Base-by-base conservation (phyloP, 1,284 basidiomycete genomes). In the Leucoagaricus sp. region DNA sequence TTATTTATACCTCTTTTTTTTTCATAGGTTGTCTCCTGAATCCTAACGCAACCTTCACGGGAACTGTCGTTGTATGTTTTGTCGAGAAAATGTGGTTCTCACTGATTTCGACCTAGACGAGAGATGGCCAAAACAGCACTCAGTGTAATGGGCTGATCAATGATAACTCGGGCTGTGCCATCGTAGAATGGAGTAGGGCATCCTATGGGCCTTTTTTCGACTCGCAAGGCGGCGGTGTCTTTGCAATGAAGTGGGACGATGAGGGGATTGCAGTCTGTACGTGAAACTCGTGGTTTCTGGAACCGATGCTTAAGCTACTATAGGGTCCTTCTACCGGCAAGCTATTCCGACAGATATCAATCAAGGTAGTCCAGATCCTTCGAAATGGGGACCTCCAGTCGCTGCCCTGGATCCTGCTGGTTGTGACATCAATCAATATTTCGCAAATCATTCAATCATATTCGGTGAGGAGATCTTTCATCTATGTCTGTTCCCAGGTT, bases 161-260 rank as follows among this genome's bases (percentile, higher is more conserved):
- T 63, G 67, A 67, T 49, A 87, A 87, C 64, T 70, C 83, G 6
- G 89, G 88, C 9, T 92, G 88, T 65, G 85, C 84, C 40, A 75
- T 89, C 53, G 80, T 76, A 1, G 87, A 91, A 65, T 83, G 82
- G 77, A 86, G 83, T 64, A 75, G 78, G 19, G 82, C 83, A 6
- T 88, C 87, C 0, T 92, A 87, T 67, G 89, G 88, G 0, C 80
- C 83, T 12, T 78, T 76, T n/a, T 89, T 90, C 66, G 87, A 89
- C 63, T 76, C 76, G 0, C 79, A 79, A 60, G 86, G 86, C 3
- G 89, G 89, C 12, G 89, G 89, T 17, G 81, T 88, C 0, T 90
- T 85, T 64, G 88, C 82, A 1, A 89, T 89, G 83, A 84, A 85
- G 61, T 91, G 87, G 87, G 86, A 89, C 62, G 79, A 85, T 55